Base-by-base conservation (phyloP, 768 basidiomycete genomes). In the Suillus subluteus region DNA sequence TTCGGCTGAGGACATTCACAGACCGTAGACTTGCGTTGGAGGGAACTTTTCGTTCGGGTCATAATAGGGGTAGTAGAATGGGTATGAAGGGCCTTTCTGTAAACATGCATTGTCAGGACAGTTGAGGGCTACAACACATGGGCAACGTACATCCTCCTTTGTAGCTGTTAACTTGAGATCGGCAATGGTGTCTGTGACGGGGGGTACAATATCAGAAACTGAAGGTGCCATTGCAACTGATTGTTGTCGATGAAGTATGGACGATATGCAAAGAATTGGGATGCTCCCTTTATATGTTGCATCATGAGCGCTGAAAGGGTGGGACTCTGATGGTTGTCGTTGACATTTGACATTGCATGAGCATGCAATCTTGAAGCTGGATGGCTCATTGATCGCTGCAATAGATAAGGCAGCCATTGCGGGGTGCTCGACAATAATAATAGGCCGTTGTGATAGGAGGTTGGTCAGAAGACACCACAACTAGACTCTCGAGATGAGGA, bases 1-100 rank as follows among this genome's bases (percentile, higher is more conserved):
- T 15, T 38, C 16, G 26, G 13, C 37, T 12, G 38, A 41, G 13
- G 40, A 56, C 35, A 4, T n/a, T n/a, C 32, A 67, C 55, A 21
- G 15, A 70, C 69, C 63, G 11, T 70, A 65, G 44, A 83, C 71
- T 67, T 86, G 74, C 30, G 79, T 82, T 16, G 82, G 83, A 67
- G 82, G 80, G 70, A 82, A 86, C 66, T 86, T 87, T 78, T 87
- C 84, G 43, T 75, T 70, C 0, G 75, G 69, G 65, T 86, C 82
- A 69, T 77, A 84, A 70, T 82, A 73, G 7, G 84, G 86, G 44
- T 73, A 79, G 74, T 86, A 86, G 72, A 78, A 82, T 1, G 86
- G 85, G 68, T 87, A 84, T 12, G 82, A 79, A 21, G 81, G 79
- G 0, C 78, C 82, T 66, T 82, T 73, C 75, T 77, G 64, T 65